phyloP scores from a whole-genome alignment of 352 stramenopile species.

The Aphanomyces cochlioides region DNA sequence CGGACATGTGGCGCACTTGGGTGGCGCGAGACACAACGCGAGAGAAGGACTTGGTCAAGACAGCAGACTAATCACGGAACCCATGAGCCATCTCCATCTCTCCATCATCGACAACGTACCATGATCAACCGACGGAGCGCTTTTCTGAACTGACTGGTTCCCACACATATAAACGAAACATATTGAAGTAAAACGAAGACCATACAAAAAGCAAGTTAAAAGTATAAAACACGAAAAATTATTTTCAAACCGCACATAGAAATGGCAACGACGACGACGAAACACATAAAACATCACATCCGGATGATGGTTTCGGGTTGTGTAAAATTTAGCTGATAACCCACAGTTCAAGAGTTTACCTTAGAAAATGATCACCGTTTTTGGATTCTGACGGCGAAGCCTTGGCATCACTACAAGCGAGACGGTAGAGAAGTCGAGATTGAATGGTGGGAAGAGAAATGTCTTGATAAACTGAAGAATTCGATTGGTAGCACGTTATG shows the following conservation, averaged over 20 bases:
- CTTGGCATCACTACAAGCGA: too few relatives aligned
- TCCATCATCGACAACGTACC: constrained; percentile 11
- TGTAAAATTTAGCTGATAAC: too few relatives aligned
- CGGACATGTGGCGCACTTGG: constrained; percentile 68
- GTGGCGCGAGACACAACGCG: constrained; percentile 38
- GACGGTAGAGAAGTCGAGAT: too few relatives aligned
- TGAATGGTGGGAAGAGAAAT: too few relatives aligned
- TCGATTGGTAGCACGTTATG: too few relatives aligned
- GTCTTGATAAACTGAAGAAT: too few relatives aligned
- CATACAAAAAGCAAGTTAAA: neutral
- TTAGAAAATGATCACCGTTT: too few relatives aligned
- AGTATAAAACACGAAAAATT: neutral
- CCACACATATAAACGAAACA: neutral
- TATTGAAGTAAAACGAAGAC: neutral
- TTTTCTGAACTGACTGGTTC: constrained; percentile 25
- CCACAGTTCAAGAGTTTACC: too few relatives aligned
- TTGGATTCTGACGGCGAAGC: too few relatives aligned
- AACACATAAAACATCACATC: too few relatives aligned
- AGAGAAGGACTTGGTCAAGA: constrained; percentile 28
- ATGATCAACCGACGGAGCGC: neutral
- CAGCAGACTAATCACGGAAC: constrained; percentile 19
- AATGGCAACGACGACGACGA: neutral
- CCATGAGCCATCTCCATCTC: neutral
- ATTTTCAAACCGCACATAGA: constrained; percentile 7
- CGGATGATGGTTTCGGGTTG: too few relatives aligned